Conservation (phyloP, 1,139 yeast species). For the Debaryomyces sp. region DNA sequence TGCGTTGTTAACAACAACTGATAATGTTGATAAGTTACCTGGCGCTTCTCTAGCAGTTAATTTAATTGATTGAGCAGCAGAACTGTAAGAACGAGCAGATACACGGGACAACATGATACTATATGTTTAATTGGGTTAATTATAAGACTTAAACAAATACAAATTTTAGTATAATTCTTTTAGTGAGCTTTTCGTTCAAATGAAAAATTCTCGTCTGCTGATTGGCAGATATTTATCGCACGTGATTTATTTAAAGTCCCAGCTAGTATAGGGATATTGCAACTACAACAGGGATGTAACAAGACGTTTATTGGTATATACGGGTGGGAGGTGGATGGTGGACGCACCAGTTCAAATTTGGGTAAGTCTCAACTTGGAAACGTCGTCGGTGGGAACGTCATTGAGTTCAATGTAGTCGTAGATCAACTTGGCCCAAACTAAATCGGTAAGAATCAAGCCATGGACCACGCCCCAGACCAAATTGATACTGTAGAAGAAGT, state of each 20-base stretch:
- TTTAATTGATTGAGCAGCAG: constrained; percentile 46
- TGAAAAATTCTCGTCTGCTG: constrained; percentile 20
- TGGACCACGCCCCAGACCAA: constrained; percentile 78
- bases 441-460: constrained; percentile 69
- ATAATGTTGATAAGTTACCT: constrained; percentile 66
- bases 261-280: not conserved
- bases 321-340: not conserved
- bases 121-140: constrained; percentile 9
- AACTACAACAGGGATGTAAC: not conserved
- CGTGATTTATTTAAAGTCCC: constrained; percentile 9
- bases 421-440: constrained; percentile 79
- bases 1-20: constrained; percentile 76
- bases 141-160: constrained; percentile 3
- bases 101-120: constrained; percentile 45
- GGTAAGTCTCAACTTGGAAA: constrained; percentile 36
- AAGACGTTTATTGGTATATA: not conserved
- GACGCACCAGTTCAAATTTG: constrained; percentile 28
- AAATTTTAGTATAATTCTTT: not conserved
- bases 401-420: constrained; percentile 64
- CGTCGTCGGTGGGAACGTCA: constrained; percentile 20
- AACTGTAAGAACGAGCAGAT: constrained; percentile 52
- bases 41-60: constrained; percentile 50
- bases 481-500: constrained; percentile 93
- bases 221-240: constrained; percentile 19
- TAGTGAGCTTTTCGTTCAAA: constrained; percentile 9